Percentiles rank a stretch among this genome's conserved stretches.
Conservation (phyloP, 2,329 filamentous ascomycete species). For the Sphaerulina populicola region DNA sequence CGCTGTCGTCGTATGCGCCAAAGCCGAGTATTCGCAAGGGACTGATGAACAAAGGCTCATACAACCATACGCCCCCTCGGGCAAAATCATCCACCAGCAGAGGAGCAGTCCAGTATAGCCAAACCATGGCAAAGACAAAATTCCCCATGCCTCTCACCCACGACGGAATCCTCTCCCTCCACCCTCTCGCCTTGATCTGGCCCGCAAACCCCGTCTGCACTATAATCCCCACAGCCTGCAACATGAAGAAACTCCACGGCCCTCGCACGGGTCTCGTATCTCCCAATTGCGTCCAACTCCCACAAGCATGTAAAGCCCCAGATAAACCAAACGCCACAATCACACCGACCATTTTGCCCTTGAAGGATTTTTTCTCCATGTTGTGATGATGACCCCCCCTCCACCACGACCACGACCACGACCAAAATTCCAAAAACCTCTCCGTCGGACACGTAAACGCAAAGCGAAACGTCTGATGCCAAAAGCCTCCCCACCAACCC, state of each 20-base stretch:
- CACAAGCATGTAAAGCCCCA: constrained; percentile 61
- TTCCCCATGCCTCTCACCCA: constrained; percentile 50
- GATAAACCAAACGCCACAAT: constrained; percentile 57
- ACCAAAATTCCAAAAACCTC: constrained; percentile 37
- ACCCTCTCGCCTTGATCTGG: constrained; percentile 25
- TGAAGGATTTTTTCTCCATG: constrained; percentile 29
- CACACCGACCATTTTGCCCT: constrained; percentile 37
- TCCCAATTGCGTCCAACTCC: constrained; percentile 59
- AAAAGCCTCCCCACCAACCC: constrained; percentile 77
- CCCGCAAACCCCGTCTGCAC: constrained; percentile 46
- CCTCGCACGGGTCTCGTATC: constrained; percentile 48
- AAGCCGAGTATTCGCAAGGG: constrained; percentile 57
- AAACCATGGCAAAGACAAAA: constrained; percentile 52
- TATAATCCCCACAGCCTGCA: constrained; percentile 59
- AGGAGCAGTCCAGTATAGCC: constrained; percentile 59
- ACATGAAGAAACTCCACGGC: constrained; percentile 59
- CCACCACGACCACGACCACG: too few relatives aligned
- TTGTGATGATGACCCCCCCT: constrained; percentile 1
- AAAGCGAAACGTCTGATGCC: constrained; percentile 83
- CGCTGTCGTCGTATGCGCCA: constrained; percentile 52
- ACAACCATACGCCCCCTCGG: constrained; percentile 64
- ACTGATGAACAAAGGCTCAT: constrained; percentile 74
- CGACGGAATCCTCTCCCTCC: constrained; percentile 37
- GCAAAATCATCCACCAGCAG: constrained; percentile 70
- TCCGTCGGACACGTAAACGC: constrained; percentile 56